phyloP scores from a whole-genome alignment of 495 filamentous ascomycete genomes.

The Cercophora samala region DNA sequence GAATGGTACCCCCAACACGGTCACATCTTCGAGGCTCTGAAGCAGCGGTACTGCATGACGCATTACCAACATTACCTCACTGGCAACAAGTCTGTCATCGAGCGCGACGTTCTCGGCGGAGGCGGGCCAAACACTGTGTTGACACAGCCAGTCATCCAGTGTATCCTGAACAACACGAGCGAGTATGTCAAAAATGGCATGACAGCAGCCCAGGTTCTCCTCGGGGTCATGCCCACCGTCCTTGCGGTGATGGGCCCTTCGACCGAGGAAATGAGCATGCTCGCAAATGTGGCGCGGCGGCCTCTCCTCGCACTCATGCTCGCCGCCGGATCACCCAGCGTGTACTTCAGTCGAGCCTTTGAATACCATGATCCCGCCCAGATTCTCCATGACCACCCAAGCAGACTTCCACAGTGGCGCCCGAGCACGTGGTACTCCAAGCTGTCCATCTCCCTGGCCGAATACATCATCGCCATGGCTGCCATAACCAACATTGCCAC shows the following conservation, averaged over 20 bases:
- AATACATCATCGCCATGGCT: conserved; percentile 18
- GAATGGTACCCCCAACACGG: not conserved
- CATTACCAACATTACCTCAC: not conserved
- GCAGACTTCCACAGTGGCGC: not conserved
- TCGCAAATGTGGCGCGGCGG: conserved; percentile 20
- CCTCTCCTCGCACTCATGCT: conserved; percentile 22
- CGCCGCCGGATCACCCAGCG: conserved; percentile 20
- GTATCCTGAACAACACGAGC: conserved; percentile 22
- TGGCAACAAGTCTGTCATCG: not conserved
- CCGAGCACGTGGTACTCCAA: not conserved
- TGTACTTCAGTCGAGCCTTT: conserved; percentile 25
- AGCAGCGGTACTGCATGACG: not conserved
- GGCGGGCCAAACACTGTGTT: not conserved
- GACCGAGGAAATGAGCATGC: conserved; percentile 17
- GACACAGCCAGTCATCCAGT: conserved; percentile 21
- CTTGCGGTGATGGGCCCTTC: conserved; percentile 24
- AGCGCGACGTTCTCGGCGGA: not conserved
- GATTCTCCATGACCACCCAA: conserved; percentile 8
- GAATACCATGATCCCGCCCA: conserved; percentile 21
- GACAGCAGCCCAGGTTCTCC: conserved; percentile 24
- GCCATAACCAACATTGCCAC: conserved; percentile 16
- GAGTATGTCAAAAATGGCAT: conserved; percentile 24
- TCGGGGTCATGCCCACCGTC: conserved; percentile 26
- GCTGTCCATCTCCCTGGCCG: conserved; percentile 1
- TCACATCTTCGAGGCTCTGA: not conserved